Conservation (phyloP, 805 yeast species). For the Cyberlindnera xishuangbannaensis region DNA sequence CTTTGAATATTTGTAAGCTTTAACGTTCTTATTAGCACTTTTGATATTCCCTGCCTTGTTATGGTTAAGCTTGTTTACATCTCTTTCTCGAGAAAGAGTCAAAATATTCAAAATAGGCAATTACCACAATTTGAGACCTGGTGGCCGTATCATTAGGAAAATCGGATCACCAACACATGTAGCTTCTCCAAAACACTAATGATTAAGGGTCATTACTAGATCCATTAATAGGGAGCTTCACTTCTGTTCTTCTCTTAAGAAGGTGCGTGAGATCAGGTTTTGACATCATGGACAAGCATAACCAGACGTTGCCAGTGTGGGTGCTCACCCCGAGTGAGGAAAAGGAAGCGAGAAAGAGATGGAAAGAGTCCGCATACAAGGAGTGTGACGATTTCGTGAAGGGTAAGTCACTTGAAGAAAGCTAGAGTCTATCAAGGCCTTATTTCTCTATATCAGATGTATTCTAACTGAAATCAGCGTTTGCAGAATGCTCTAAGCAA, state of each 20-base stretch:
- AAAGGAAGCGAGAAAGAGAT: constrained; percentile 60
- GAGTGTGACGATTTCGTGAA: constrained; percentile 65
- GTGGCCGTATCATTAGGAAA: neutral
- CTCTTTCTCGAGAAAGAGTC: no score
- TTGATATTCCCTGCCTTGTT: no score
- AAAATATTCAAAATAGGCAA: neutral
- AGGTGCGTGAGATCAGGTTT: no score
- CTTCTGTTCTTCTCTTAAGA: no score
- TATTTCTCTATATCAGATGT: neutral
- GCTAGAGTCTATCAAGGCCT: no score
- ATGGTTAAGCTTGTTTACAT: constrained; percentile 1
- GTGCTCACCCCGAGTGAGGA: constrained; percentile 73
- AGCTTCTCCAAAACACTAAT: no score
- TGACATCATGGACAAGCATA: constrained; percentile 27
- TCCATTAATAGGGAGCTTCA: no score
- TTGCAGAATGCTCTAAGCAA: constrained; percentile 59
- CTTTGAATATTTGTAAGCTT: no score
- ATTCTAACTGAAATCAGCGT: constrained; percentile 33
- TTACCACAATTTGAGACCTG: neutral
- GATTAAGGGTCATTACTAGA: no score
- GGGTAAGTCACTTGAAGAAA: constrained; percentile 41
- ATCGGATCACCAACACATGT: neutral
- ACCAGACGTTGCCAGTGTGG: constrained; percentile 58
- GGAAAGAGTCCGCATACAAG: constrained; percentile 62
- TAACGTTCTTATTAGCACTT: no score